phyloP scores from a whole-genome alignment of 441 rosid species.

The Euphorbia schlechtendalii region DNA sequence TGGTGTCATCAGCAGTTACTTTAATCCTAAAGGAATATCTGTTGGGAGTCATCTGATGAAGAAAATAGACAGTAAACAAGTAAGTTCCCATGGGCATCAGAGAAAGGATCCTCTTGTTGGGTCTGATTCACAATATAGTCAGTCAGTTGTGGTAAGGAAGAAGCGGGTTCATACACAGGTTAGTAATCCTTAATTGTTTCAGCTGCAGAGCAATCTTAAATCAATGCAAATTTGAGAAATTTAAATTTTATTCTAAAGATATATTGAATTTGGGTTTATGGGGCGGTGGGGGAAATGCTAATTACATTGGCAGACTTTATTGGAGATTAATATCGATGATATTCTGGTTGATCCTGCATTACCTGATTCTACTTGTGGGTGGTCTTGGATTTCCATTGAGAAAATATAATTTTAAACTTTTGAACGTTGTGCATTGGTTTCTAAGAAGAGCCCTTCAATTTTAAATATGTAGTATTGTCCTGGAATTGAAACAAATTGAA shows the following conservation, averaged over 20 bases:
- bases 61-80: constrained; percentile 66
- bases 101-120: constrained; percentile 67
- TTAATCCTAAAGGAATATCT: constrained; percentile 44
- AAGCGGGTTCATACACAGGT: constrained; percentile 93
- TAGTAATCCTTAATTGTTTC: constrained; percentile 22
- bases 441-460: not conserved
- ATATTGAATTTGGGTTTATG: not conserved
- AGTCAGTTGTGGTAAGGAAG: constrained; percentile 69
- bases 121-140: constrained; percentile 69
- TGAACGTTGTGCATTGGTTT: not conserved
- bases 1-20: constrained; percentile 48
- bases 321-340: not conserved
- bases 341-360: not conserved
- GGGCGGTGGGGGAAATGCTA: not conserved
- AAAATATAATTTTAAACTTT: not conserved
- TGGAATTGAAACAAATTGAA: not conserved
- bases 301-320: not conserved
- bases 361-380: not conserved
- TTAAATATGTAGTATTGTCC: not conserved
- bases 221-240: constrained; percentile 6
- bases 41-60: constrained; percentile 49
- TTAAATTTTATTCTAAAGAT: not conserved
- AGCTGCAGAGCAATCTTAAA: not conserved
- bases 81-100: constrained; percentile 59
- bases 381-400: not conserved